These are phyloP conservation scores for Populus nigra DNA, from an alignment of 345 rosid species.

Conservation along the genomic window DNA sequence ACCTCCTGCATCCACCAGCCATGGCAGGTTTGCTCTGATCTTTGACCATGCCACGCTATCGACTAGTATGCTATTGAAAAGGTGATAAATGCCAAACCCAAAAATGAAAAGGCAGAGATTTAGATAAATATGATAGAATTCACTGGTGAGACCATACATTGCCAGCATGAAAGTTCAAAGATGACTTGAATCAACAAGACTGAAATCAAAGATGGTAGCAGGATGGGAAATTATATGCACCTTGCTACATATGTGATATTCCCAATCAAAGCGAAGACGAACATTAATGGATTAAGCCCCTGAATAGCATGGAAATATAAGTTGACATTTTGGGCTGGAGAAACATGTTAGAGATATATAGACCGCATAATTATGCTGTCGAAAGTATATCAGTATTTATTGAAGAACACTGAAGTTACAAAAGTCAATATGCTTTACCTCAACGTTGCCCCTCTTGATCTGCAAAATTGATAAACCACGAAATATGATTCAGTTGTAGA, in stretches of 20 bases:
- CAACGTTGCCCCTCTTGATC: slow-evolving; percentile 78
- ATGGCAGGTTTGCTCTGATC: slow-evolving; percentile 69
- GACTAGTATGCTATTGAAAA: slow-evolving; percentile 58
- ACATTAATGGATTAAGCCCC: slow-evolving; percentile 89
- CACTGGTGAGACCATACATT: neutral
- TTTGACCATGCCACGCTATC: slow-evolving; percentile 58
- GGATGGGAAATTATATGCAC: slow-evolving; percentile 27
- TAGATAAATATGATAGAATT: neutral
- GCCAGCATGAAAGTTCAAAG: neutral
- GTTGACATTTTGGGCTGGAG: slow-evolving; percentile 2
- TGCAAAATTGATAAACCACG: slow-evolving; percentile 29
- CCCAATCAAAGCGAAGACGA: slow-evolving; percentile 75
- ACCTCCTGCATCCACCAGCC: slow-evolving; percentile 88
- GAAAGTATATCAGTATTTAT: neutral
- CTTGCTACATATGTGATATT: slow-evolving; percentile 77
- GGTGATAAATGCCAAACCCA: neutral
- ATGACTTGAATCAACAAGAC: neutral
- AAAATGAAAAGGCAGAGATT: neutral
- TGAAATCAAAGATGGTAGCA: neutral
- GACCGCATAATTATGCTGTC: neutral
- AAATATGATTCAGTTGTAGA: slow-evolving; percentile 3
- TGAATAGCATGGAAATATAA: slow-evolving; percentile 28
- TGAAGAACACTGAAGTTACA: too few relatives aligned
- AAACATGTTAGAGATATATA: neutral
- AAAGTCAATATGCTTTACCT: slow-evolving; percentile 43